These are phyloP conservation scores for Phellopilus nigrolimitatus DNA, from an alignment of 1,284 basidiomycete species.

Conservation along the genomic window DNA sequence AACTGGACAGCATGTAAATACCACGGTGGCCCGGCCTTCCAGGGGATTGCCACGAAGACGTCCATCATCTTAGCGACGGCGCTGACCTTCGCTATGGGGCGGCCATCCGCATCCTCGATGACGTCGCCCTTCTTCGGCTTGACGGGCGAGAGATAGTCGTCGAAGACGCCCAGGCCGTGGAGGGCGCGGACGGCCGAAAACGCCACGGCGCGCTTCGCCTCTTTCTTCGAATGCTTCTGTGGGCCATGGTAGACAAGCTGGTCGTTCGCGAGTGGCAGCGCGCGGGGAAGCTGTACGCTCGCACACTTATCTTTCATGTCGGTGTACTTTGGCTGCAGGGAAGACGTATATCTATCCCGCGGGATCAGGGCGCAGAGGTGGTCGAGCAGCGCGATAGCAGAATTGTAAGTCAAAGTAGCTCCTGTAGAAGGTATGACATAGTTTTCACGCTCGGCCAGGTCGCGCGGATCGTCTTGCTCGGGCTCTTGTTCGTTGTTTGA, in stretches of 20 bases:
- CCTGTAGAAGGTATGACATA: slow-evolving; percentile 67
- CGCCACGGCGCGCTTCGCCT: slow-evolving; percentile 75
- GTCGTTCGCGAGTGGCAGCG: slow-evolving; percentile 54
- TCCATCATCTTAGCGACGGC: slow-evolving; percentile 49
- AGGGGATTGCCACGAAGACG: slow-evolving; percentile 57
- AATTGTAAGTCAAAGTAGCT: slow-evolving; percentile 72
- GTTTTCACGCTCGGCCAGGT: slow-evolving; percentile 61
- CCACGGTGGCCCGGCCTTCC: slow-evolving; percentile 49
- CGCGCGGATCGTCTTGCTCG: slow-evolving; percentile 43
- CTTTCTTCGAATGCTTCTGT: slow-evolving; percentile 58
- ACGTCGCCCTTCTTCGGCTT: slow-evolving; percentile 39
- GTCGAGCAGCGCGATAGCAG: slow-evolving; percentile 62
- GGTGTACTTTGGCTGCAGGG: slow-evolving; percentile 53
- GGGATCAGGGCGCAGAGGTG: slow-evolving; percentile 73
- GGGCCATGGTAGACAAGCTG: slow-evolving; percentile 56
- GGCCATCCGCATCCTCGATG: slow-evolving; percentile 49
- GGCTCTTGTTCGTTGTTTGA: slow-evolving; percentile 43
- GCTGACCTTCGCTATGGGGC: slow-evolving; percentile 37
- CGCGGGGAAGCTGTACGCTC: slow-evolving; percentile 59
- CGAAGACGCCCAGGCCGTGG: slow-evolving; percentile 66
- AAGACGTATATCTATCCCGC: slow-evolving; percentile 60
- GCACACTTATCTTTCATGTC: slow-evolving; percentile 57
- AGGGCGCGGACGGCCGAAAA: slow-evolving; percentile 69
- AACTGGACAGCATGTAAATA: slow-evolving; percentile 59
- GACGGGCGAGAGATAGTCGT: slow-evolving; percentile 70